phyloP scores from a whole-genome alignment of 257 asterid genomes.

The Forsythia viridissima region DNA sequence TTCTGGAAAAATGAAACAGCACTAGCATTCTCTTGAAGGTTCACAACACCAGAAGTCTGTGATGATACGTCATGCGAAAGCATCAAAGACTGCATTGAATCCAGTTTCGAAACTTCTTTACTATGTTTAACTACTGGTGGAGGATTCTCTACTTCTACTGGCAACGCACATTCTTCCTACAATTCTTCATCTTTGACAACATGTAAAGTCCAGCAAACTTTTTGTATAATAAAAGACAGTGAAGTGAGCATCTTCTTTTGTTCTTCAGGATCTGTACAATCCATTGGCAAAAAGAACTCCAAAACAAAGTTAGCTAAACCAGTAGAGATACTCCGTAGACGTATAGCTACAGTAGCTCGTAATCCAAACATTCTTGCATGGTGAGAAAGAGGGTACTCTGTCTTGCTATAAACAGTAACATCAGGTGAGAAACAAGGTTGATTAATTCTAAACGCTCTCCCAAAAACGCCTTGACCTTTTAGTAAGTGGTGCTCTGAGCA shows the following conservation, averaged over 20 bases:
- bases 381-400: conserved; percentile 92
- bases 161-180: conserved; percentile 48
- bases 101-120: conserved; percentile 25
- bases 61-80: conserved; percentile 25
- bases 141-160: conserved; percentile 20
- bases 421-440: conserved; percentile 82
- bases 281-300: conserved; percentile 81
- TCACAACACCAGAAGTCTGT: conserved; percentile 20
- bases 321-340: conserved; percentile 63
- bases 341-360: conserved; percentile 85
- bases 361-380: conserved; percentile 82
- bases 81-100: conserved; percentile 18
- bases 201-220: conserved; percentile 61
- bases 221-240: conserved; percentile 63
- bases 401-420: conserved; percentile 65
- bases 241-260: conserved; percentile 69
- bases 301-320: conserved; percentile 72
- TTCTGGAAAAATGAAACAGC: conserved; percentile 33
- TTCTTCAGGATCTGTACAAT: conserved; percentile 61
- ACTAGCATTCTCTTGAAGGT: conserved; percentile 28
- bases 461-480: conserved; percentile 80
- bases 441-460: conserved; percentile 71
- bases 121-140: conserved; percentile 24
- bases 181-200: conserved; percentile 72
- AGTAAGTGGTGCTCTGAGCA: conserved; percentile 86